These are phyloP conservation scores for Suillus subluteus DNA, from an alignment of 768 basidiomycete species.

Conservation along the genomic window DNA sequence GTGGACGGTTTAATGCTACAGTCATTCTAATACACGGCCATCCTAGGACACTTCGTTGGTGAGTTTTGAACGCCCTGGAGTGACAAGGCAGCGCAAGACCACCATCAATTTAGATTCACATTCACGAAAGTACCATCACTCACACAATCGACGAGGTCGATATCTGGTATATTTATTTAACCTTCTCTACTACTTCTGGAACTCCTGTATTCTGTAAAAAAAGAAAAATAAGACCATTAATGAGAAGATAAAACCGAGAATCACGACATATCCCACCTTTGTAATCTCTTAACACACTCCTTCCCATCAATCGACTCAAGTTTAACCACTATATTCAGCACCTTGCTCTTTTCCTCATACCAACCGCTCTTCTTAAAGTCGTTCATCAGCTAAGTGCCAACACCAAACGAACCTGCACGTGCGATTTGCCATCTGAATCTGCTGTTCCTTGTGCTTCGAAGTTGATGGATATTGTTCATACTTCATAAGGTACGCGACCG, in stretches of 20 bases:
- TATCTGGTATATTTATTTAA: background rate
- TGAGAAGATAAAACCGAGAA: background rate
- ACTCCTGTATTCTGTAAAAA: constrained; percentile 69
- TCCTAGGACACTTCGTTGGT: background rate
- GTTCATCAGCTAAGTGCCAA: constrained; percentile 93
- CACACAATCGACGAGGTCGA: background rate
- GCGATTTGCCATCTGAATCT: too few relatives aligned
- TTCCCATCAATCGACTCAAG: constrained; percentile 71
- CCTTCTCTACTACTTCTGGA: constrained; percentile 41
- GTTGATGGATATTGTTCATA: too few relatives aligned
- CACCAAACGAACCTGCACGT: constrained; percentile 65
- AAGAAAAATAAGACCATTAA: background rate
- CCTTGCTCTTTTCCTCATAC: constrained; percentile 66
- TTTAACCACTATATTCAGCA: constrained; percentile 96
- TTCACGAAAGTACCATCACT: constrained; percentile 48
- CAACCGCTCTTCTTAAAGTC: constrained; percentile 65
- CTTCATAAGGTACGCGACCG: too few relatives aligned
- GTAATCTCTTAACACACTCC: constrained; percentile 81
- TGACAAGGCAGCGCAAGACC: background rate
- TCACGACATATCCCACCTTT: constrained; percentile 52
- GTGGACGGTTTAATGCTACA: background rate
- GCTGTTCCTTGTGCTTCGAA: too few relatives aligned
- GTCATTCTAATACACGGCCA: background rate
- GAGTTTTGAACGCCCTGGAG: background rate
- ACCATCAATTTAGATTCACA: constrained; percentile 18